Evolutionary conservation across 2,329 filamentous ascomycete genomes (phyloP).

Genomic region (Penicillium griseofulvum): DNA sequence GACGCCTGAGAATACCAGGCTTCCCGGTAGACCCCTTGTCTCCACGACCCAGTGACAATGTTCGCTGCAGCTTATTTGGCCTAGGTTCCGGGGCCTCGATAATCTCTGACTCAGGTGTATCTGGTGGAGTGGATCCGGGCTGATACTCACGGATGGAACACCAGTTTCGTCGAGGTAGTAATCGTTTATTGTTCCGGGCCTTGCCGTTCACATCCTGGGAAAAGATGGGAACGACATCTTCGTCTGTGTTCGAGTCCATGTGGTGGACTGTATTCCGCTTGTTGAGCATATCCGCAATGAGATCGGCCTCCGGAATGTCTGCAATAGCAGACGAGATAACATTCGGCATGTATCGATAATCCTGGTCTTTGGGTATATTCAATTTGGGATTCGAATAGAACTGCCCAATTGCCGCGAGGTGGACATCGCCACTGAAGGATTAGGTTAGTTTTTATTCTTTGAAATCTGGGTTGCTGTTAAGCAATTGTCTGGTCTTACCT

Average conservation of each 20-base stretch:
- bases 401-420: constrained; percentile 76
- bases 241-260: constrained; percentile 72
- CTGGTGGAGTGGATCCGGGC: constrained; percentile 71
- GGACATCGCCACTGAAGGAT: constrained; percentile 73
- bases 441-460: not conserved
- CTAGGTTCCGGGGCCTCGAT: constrained; percentile 30
- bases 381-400: constrained; percentile 92
- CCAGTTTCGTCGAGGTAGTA: constrained; percentile 91
- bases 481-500: constrained; percentile 48
- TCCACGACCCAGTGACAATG: constrained; percentile 60
- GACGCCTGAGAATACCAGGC: constrained; percentile 44
- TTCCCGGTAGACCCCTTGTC: constrained; percentile 44
- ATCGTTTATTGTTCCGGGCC: constrained; percentile 81
- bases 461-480: not conserved
- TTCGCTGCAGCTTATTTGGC: constrained; percentile 51
- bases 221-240: constrained; percentile 95
- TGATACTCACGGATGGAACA: constrained; percentile 85
- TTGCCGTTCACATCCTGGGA: constrained; percentile 84
- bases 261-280: constrained; percentile 78
- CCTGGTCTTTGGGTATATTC: constrained; percentile 77
- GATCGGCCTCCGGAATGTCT: constrained; percentile 82
- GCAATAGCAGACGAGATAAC: constrained; percentile 91
- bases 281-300: constrained; percentile 89
- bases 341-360: constrained; percentile 96
- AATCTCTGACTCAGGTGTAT: constrained; percentile 57